phyloP scores from a whole-genome alignment of 108 stramenopile species.

The Conticribra guillardii region DNA sequence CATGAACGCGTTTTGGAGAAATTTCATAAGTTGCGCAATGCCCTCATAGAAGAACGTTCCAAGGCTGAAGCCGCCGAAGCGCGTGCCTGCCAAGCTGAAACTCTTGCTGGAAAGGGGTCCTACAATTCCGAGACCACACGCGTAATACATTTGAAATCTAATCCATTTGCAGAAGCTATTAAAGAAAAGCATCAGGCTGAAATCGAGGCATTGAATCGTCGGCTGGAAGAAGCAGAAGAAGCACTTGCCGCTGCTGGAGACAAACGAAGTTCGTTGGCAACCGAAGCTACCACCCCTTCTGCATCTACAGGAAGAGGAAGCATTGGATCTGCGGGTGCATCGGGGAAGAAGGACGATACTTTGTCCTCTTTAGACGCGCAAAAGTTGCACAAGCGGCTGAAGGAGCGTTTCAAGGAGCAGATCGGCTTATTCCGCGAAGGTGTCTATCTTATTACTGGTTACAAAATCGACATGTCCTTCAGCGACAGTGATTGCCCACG shows the following conservation, averaged over 20 bases:
- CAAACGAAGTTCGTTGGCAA: neutral
- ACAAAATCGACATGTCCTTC: constrained; percentile 91
- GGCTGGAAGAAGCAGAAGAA: constrained; percentile 53
- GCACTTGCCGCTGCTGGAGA: neutral
- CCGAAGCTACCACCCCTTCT: constrained; percentile 32
- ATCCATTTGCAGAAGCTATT: constrained; percentile 76
- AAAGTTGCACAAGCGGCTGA: constrained; percentile 89
- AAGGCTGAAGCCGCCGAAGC: constrained; percentile 76
- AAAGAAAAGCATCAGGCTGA: constrained; percentile 61
- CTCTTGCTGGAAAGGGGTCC: constrained; percentile 85
- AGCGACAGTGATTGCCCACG: constrained; percentile 58
- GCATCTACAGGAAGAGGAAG: constrained; percentile 21
- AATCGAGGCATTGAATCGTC: constrained; percentile 60
- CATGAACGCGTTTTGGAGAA: constrained; percentile 78
- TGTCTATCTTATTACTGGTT: constrained; percentile 93
- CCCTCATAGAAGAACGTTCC: constrained; percentile 70
- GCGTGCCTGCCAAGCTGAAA: constrained; percentile 72
- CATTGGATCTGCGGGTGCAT: constrained; percentile 30
- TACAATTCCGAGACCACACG: constrained; percentile 79
- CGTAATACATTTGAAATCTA: constrained; percentile 76
- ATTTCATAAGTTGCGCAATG: constrained; percentile 75
- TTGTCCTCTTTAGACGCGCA: constrained; percentile 67
- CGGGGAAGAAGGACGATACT: constrained; percentile 3
- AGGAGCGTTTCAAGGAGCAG: constrained; percentile 91
- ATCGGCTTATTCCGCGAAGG: constrained; percentile 91